A percentile compares a stretch with the other conserved stretches of the same genome.
These are phyloP conservation scores for Eucalyptus cloeziana DNA, from an alignment of 345 rosid genomes.

Conservation along the genomic window DNA sequence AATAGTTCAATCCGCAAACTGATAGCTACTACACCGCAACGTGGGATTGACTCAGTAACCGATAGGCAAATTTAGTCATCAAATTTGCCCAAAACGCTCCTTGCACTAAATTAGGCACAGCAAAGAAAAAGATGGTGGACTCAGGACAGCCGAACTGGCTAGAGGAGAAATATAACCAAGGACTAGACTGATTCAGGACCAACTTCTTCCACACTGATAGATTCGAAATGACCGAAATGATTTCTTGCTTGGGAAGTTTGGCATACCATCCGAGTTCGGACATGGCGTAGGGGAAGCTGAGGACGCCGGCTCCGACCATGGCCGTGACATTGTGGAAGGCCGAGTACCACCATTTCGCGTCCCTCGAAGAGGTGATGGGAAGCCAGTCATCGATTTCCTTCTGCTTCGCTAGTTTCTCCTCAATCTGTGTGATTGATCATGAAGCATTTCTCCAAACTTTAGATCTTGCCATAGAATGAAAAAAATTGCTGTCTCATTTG, in stretches of 20 bases:
- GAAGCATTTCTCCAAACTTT: neutral
- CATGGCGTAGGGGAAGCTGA: slow-evolving; percentile 74
- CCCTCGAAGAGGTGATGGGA: slow-evolving; percentile 60
- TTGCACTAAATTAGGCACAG: neutral
- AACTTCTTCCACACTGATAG: neutral
- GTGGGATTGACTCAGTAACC: neutral
- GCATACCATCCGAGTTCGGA: slow-evolving; percentile 60
- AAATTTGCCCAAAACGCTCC: neutral
- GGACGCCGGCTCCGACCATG: slow-evolving; percentile 81
- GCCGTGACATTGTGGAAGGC: slow-evolving; percentile 85
- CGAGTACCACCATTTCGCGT: slow-evolving; percentile 74
- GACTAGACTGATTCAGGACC: neutral
- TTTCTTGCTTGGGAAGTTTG: no score
- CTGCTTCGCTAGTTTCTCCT: slow-evolving; percentile 18
- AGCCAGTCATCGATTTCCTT: slow-evolving; percentile 57
- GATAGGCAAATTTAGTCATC: neutral
- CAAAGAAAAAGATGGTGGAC: neutral
- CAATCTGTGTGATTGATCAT: neutral
- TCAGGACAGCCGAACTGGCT: neutral
- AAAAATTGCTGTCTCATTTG: neutral
- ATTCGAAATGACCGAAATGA: neutral
- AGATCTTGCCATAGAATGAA: neutral
- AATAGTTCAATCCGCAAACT: neutral
- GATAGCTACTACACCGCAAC: neutral
- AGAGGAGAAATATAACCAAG: neutral